Base-by-base conservation (phyloP, 768 basidiomycete genomes). In the Rhodotorula taiwanensis region DNA sequence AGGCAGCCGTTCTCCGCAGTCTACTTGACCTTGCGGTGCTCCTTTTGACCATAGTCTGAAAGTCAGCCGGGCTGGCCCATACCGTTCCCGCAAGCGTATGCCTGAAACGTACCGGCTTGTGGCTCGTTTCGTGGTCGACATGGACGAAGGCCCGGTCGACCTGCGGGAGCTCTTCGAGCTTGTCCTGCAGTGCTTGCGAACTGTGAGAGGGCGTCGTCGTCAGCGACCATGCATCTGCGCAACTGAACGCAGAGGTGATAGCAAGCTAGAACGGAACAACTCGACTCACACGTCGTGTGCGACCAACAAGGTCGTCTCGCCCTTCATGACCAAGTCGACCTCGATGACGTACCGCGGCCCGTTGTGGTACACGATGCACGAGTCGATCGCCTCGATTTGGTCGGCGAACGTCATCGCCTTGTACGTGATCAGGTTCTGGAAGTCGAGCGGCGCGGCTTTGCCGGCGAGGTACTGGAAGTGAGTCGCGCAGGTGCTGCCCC, bases 401-500 rank as follows among this genome's bases (percentile, higher is more conserved):
- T 85, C 81, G 72, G 83, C 86, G 77, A 95, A 98, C 11, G 90
- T 97, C 75, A 84, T 83, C 1, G 87, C 83, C 71, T 98, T 98
- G 81, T 97, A 98, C 60, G 87, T 86, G 72, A 98, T 80, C 41
- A 95, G 82, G 72, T 95, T 89, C 53, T 75, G 76, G 74, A 95
- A 95, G 21, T 93, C 88, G 67, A 86, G 84, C 4, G 91, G 87
- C 4, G 94, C 95, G 2, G 91, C 87, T 77, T 87, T 89, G 39
- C 95, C 95, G 0, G 91, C 91, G 47, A 99, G 79, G 23, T 88
- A 82, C 64, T 84, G 84, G 70, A 97, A 97, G 74, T 97, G 84
- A 58, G 77, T 76, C 72, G 87, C 87, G 50, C 90, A 80, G 0
- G 91, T 94, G 43, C 79, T 78, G 21, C 77, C 71, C 67, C 67